phyloP scores from a whole-genome alignment of 352 stramenopile genomes.

The Pythium apleroticum region DNA sequence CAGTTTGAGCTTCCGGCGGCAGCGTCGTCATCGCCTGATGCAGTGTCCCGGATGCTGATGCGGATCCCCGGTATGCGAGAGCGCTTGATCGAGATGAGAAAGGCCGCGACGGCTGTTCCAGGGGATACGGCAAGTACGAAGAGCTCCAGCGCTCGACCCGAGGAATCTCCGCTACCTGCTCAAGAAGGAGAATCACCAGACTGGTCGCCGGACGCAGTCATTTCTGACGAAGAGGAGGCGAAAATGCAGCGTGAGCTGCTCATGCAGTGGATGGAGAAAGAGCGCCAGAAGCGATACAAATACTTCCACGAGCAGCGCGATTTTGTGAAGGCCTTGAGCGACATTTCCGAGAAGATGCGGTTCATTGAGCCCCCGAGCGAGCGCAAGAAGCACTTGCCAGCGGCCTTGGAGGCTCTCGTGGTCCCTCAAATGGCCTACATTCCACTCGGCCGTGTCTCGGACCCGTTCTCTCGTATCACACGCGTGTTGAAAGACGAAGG shows the following conservation, averaged over 20 bases:
- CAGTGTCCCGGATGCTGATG: constrained; percentile 45
- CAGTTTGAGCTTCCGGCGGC: constrained; percentile 56
- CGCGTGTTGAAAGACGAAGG: constrained; percentile 70
- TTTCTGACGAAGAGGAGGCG: constrained; percentile 12
- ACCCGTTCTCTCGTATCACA: constrained; percentile 66
- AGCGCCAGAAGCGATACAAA: constrained; percentile 76
- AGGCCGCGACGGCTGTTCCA: background rate
- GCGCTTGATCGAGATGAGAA: constrained; percentile 36
- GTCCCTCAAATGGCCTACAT: constrained; percentile 80
- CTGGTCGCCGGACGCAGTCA: background rate
- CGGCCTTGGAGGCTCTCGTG: constrained; percentile 37
- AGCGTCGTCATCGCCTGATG: constrained; percentile 30
- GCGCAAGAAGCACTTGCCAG: constrained; percentile 63
- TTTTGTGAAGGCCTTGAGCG: constrained; percentile 65
- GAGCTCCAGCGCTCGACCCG: background rate
- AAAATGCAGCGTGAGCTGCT: constrained; percentile 50
- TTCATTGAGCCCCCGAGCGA: constrained; percentile 57
- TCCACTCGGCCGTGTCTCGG: constrained; percentile 64
- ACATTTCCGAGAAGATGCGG: constrained; percentile 77
- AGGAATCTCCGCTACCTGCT: constrained; percentile 1
- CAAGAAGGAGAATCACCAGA: background rate
- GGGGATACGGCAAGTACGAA: background rate
- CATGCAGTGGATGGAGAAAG: constrained; percentile 76
- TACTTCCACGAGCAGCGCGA: constrained; percentile 81
- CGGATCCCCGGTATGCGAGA: constrained; percentile 62